These are phyloP conservation scores for Letharia lupina DNA, from an alignment of 495 filamentous ascomycete species.

Conservation along the genomic window DNA sequence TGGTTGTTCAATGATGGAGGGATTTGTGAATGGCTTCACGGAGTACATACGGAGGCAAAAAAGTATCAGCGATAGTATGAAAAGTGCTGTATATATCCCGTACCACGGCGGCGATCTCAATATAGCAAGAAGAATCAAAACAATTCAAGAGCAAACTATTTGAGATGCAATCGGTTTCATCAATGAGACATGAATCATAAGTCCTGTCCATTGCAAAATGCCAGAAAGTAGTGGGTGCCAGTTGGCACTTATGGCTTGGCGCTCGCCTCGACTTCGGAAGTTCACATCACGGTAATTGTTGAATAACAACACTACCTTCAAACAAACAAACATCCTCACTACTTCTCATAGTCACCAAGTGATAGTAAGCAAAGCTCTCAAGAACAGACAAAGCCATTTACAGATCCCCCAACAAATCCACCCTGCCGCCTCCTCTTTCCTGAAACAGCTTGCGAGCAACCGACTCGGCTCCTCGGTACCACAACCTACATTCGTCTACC, in stretches of 20 bases:
- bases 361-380: neutral
- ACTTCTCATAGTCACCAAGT: neutral
- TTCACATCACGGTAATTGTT: neutral
- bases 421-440: neutral
- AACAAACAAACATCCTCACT: neutral
- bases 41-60: neutral
- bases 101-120: neutral
- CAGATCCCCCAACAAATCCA: neutral
- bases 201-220: no score
- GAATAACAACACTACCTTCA: neutral
- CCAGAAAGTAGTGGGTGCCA: neutral
- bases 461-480: neutral
- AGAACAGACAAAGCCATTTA: neutral
- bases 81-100: neutral
- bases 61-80: neutral
- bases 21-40: neutral
- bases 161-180: neutral
- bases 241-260: neutral
- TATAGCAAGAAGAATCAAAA: neutral
- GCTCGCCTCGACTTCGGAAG: neutral
- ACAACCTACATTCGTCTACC: neutral
- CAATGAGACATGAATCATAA: no score
- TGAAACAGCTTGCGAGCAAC: neutral
- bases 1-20: neutral
- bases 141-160: neutral